Evolutionary conservation across 176 grass and related monocot genomes (phyloP), one percentile per base, ranked within the genome.

Genomic region (Saccharum officinarum): DNA sequence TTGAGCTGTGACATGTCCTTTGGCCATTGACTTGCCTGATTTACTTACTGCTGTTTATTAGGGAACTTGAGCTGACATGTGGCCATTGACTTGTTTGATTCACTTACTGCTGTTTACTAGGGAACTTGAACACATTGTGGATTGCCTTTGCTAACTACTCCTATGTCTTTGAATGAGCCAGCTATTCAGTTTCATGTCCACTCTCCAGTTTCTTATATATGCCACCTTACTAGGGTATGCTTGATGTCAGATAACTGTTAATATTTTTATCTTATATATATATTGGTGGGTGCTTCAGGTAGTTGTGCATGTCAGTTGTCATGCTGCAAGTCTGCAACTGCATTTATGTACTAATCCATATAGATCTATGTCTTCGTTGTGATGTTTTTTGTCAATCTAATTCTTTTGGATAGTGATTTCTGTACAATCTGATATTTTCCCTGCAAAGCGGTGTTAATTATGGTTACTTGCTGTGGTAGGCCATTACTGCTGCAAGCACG

Each of bases 401-500:
- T 77, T 77, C 7, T 64, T 18, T 83, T 39, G 12, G 49, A 61
- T 37, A 71, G 18, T 71, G 13, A 55, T 17, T 72, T 11, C 41
- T 64, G 16, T 31, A 23, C 2, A 73, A 4, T 79, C 12, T 62
- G 66, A 33, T 62, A 75, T 25, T 1, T 67, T 80, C 4, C 4
- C 49, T 36, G 1, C 37, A 6, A 7, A 40, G 37, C 7, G 64
- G 31, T 38, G 78, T 55, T 79, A 40, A 3, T 67, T 44, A 73
- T 75, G 16, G 15, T 71, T 10, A 6, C 65, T 61, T 73, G 54
- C 67, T 30, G 60, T 82, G 60, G 16, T 80, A 97, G 94, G 89
- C 85, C 54, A 93, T 97, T 84, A 88, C 79, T 49, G 69, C 73
- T 84, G 71, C 82, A 28, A 72, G 92, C 69, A 88, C 85, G n/a